Evolutionary conservation across 2,329 filamentous ascomycete genomes (phyloP).

Genomic region (Arthrobotrys conoides): DNA sequence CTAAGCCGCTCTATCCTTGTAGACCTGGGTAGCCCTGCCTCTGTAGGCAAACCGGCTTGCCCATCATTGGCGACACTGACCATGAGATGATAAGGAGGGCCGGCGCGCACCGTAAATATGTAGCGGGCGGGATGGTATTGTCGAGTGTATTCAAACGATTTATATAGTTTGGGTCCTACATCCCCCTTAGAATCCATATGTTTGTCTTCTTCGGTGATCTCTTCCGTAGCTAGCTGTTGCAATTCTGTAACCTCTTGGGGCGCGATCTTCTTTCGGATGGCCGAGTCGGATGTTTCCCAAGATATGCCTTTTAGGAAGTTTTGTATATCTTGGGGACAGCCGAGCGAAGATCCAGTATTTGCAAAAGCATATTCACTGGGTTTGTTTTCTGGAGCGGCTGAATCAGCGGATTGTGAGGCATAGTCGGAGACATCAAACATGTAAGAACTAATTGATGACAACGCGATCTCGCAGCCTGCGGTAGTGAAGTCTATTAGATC

Average conservation of each 20-base stretch:
- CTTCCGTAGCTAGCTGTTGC: not conserved
- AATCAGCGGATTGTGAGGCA: not conserved
- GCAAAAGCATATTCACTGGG: not conserved
- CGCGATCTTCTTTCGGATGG: conserved; percentile 6
- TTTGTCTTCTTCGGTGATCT: not conserved
- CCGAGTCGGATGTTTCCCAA: not conserved
- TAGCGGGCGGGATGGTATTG: conserved; percentile 6
- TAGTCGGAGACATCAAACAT: conserved; percentile 26
- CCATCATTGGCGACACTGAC: conserved; percentile 3
- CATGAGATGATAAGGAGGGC: conserved; percentile 34
- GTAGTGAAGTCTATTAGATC: conserved; percentile 2
- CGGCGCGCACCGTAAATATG: conserved; percentile 3
- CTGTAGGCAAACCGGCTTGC: not conserved
- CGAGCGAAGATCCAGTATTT: not conserved
- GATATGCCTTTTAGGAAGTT: not conserved
- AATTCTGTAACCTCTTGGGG: not conserved
- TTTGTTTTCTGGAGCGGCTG: not conserved
- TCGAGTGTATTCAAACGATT: conserved; percentile 10
- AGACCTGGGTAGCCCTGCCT: not conserved
- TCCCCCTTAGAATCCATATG: not conserved
- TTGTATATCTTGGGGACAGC: conserved; percentile 24
- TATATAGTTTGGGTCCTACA: not conserved
- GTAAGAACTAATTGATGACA: conserved; percentile 36
- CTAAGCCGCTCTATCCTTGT: conserved; percentile 26
- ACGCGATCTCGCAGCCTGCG: conserved; percentile 30